phyloP scores from a whole-genome alignment of 768 basidiomycete species.

The Tricholoma saponaceum region DNA sequence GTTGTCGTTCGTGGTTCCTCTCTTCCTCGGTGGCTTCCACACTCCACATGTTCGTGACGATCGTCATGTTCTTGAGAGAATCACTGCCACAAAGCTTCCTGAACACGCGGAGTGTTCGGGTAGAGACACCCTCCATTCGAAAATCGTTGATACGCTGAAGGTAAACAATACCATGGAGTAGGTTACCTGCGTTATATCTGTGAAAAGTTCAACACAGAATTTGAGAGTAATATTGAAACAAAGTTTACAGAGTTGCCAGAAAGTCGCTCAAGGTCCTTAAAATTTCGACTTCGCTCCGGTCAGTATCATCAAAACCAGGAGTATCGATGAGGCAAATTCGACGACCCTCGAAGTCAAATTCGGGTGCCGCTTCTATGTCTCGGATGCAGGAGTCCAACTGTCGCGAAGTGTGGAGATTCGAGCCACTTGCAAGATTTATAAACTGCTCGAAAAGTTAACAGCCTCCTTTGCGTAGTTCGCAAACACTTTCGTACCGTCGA shows the following conservation, averaged over 20 bases:
- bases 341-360: conserved; percentile 25
- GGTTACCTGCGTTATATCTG: conserved; percentile 16
- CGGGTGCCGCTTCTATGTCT: neutral
- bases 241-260: too few species aligned
- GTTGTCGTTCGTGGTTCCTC: conserved; percentile 17
- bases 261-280: conserved; percentile 23
- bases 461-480: too few species aligned
- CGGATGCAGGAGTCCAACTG: neutral
- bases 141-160: conserved; percentile 33
- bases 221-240: too few species aligned
- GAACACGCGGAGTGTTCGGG: conserved; percentile 39
- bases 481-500: too few species aligned
- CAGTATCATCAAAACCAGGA: conserved; percentile 37
- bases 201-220: too few species aligned
- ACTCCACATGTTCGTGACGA: conserved; percentile 43
- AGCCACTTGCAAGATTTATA: neutral
- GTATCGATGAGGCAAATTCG: conserved; percentile 32
- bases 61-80: conserved; percentile 38
- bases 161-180: conserved; percentile 33
- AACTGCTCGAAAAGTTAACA: neutral
- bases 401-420: neutral
- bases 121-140: conserved; percentile 33
- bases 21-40: conserved; percentile 29
- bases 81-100: conserved; percentile 38
- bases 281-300: conserved; percentile 23